phyloP scores from a whole-genome alignment of 768 basidiomycete species.

The Exidia glandulosa region DNA sequence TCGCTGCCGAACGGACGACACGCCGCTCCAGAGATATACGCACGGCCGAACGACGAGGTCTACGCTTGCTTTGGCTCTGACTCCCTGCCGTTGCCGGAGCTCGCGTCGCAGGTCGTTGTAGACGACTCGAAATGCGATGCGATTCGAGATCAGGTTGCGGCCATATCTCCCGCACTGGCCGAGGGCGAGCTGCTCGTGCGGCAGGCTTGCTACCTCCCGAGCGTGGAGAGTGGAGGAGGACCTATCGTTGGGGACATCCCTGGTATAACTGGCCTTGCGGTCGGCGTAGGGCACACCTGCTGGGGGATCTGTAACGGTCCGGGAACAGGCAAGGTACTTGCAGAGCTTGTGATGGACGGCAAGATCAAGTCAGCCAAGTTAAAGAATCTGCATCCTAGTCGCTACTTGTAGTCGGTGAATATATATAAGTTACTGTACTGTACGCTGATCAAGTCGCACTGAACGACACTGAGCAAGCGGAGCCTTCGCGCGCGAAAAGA shows the following conservation, averaged over 20 bases:
- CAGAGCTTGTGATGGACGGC: constrained; percentile 62
- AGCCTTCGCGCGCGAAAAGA: too few relatives aligned
- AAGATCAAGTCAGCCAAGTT: constrained; percentile 46
- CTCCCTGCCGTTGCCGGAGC: too few relatives aligned
- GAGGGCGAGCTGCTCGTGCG: constrained; percentile 40
- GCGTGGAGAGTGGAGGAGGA: constrained; percentile 43
- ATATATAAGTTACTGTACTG: too few relatives aligned
- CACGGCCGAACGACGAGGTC: constrained; percentile 56
- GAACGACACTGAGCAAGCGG: too few relatives aligned
- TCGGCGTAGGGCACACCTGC: constrained; percentile 72
- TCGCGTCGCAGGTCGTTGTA: too few relatives aligned
- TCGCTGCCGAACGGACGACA: constrained; percentile 18
- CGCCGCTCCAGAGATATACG: constrained; percentile 59
- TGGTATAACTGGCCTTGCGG: too few relatives aligned
- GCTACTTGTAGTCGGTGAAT: background rate
- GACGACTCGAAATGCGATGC: constrained; percentile 51
- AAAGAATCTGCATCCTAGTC: constrained; percentile 31
- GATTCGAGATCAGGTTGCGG: constrained; percentile 44
- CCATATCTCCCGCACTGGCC: constrained; percentile 47
- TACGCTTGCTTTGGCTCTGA: too few relatives aligned
- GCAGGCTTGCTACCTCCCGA: constrained; percentile 74
- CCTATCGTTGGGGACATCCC: constrained; percentile 67
- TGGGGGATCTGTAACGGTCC: constrained; percentile 81
- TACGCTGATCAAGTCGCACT: too few relatives aligned
- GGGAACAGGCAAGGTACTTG: constrained; percentile 65